phyloP scores from a whole-genome alignment of 768 basidiomycete species.

The Butyriboletus loyo region DNA sequence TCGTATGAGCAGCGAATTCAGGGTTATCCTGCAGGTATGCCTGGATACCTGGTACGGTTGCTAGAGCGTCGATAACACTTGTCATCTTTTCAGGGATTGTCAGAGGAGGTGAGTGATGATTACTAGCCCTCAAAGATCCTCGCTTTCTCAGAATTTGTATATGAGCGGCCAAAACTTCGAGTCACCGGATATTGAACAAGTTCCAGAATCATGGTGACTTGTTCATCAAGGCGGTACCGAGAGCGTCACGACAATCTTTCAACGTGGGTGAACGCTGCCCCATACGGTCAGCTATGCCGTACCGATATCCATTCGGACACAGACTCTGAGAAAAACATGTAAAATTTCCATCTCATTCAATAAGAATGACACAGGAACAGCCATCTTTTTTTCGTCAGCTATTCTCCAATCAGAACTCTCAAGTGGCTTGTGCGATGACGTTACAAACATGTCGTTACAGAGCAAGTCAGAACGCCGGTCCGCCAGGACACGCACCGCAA shows the following conservation, averaged over 20 bases:
- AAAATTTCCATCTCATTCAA: neutral
- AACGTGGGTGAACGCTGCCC: neutral
- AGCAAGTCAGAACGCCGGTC: neutral
- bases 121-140: neutral
- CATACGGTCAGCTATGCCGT: neutral
- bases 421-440: neutral
- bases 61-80: slow-evolving; percentile 21
- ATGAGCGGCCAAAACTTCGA: neutral
- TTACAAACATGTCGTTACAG: neutral
- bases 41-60: slow-evolving; percentile 30
- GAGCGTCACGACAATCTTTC: neutral
- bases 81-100: slow-evolving; percentile 14
- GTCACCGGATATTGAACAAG: slow-evolving; percentile 10
- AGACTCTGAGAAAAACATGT: neutral
- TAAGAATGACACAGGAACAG: neutral
- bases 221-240: slow-evolving; percentile 5
- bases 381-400: neutral
- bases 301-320: neutral
- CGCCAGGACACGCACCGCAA: neutral
- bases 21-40: slow-evolving; percentile 47
- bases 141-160: slow-evolving; percentile 3
- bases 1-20: slow-evolving; percentile 40
- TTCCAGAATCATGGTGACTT: neutral
- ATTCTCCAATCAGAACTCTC: neutral
- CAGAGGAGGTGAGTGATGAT: neutral